These are phyloP conservation scores for Fusarium foetens DNA, from an alignment of 2,329 filamentous ascomycete genomes.

Conservation along the genomic window DNA sequence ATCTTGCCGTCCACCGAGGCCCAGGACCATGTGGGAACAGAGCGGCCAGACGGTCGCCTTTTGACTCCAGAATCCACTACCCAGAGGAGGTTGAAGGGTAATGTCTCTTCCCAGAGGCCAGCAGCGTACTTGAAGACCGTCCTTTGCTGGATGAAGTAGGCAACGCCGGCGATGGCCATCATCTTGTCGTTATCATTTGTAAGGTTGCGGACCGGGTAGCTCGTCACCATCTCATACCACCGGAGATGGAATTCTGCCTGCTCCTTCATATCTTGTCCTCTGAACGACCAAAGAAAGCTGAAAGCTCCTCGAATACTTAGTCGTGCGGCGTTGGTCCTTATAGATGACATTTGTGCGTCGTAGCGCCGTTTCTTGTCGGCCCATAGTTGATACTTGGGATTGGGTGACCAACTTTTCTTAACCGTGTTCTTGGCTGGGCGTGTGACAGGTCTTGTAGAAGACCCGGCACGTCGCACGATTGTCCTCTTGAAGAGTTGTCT, in stretches of 20 bases:
- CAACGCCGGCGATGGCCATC: neutral
- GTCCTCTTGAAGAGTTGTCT: neutral
- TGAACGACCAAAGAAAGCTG: neutral
- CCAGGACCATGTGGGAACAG: neutral
- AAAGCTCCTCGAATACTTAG: accelerated
- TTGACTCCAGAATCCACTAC: accelerated
- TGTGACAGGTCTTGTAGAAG: accelerated
- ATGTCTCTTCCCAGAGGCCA: accelerated
- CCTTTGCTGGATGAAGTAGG: accelerated
- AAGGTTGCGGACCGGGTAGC: neutral
- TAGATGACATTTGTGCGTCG: accelerated
- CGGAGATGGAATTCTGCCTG: neutral
- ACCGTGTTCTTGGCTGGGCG: accelerated
- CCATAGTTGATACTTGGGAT: accelerated
- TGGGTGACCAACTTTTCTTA: accelerated
- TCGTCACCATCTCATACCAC: neutral
- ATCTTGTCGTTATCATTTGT: neutral
- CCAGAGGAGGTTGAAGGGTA: neutral
- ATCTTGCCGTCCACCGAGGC: neutral
- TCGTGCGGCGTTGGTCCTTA: neutral
- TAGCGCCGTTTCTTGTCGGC: accelerated
- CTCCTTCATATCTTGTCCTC: neutral
- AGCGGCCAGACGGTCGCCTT: neutral
- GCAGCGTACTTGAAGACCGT: neutral
- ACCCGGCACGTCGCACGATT: accelerated